Conservation (phyloP, 2,329 filamentous ascomycete species). For the Didymella glomerata region DNA sequence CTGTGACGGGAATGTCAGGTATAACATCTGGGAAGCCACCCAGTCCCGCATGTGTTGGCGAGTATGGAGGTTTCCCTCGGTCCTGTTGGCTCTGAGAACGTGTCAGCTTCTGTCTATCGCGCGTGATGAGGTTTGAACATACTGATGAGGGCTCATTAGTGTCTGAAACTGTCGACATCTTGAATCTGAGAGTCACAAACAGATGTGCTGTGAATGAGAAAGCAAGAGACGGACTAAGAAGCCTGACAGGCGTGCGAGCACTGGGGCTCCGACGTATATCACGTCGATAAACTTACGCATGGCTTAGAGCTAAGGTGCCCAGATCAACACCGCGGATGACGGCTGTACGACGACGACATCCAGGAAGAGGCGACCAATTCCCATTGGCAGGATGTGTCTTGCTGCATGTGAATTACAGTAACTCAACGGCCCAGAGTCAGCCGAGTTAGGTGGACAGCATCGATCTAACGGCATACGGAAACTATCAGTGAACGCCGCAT, state of each 20-base stretch:
- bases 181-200: slow-evolving; percentile 10
- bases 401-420: slow-evolving; percentile 14
- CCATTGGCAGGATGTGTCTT: slow-evolving; percentile 17
- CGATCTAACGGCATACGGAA: slow-evolving; percentile 5
- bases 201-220: neutral
- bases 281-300: slow-evolving; percentile 17
- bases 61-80: slow-evolving; percentile 39
- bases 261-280: slow-evolving; percentile 13
- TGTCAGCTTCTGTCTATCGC: slow-evolving; percentile 9
- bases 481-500: slow-evolving; percentile 10
- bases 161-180: slow-evolving; percentile 25
- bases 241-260: slow-evolving; percentile 15
- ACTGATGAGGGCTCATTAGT: slow-evolving; percentile 22
- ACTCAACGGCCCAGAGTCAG: slow-evolving; percentile 13
- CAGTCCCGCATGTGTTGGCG: slow-evolving; percentile 37
- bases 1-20: slow-evolving; percentile 54
- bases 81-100: slow-evolving; percentile 22
- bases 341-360: slow-evolving; percentile 16
- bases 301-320: slow-evolving; percentile 16
- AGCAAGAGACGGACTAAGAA: slow-evolving; percentile 3
- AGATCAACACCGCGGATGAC: slow-evolving; percentile 20
- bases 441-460: slow-evolving; percentile 15
- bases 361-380: neutral
- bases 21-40: slow-evolving; percentile 41
- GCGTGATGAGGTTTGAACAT: slow-evolving; percentile 4